Evolutionary conservation across 345 rosid genomes (phyloP), one percentile per base, ranked within the genome.

Genomic region (Euphorbia peplus): DNA sequence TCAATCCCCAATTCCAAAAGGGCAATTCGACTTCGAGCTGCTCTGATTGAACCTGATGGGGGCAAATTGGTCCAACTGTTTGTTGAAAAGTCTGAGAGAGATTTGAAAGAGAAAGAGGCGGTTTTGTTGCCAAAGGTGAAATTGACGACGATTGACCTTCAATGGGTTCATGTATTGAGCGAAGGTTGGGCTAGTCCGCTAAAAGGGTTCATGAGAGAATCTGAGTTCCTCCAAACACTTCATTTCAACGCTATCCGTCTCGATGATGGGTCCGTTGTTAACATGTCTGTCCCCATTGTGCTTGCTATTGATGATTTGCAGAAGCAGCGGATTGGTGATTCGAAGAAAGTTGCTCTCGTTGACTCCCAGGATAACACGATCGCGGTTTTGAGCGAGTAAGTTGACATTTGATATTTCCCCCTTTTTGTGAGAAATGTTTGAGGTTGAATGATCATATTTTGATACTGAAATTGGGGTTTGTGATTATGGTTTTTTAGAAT

Each of bases 211-310:
- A 95, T 95, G 99, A 87, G 89, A 79, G 91, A 91, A 84, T 83
- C 96, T 90, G 93, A 95, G 99, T 91, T 95, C 99, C 99, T 95
- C 96, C 99, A 95, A 95, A 90, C 99, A 75, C 99, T 95, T 91
- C 97, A 91, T 90, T 95, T 91, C 77, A 91, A 91, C 86, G 83
- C 92, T 71, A 87, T 95, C 76, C 99, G 99, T 72, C 82, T 87
- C 51, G 88, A 84, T 19, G 89, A 90, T 81, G 99, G 97, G 41
- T 83, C 97, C 75, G 86, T 87, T 73, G 97, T 88, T 58, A 95
- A 95, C 78, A 95, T 95, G 99, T 95, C 99, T 13, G 93, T 91
- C 67, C 99, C 97, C 58, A 91, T 95, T 78, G 97, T 91, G 37
- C 86, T 91, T 70, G 92, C 89, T 5, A 82, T 90, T 28, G 95